phyloP scores from a whole-genome alignment of 1,284 basidiomycete genomes.

The Agroathelia rolfsii region DNA sequence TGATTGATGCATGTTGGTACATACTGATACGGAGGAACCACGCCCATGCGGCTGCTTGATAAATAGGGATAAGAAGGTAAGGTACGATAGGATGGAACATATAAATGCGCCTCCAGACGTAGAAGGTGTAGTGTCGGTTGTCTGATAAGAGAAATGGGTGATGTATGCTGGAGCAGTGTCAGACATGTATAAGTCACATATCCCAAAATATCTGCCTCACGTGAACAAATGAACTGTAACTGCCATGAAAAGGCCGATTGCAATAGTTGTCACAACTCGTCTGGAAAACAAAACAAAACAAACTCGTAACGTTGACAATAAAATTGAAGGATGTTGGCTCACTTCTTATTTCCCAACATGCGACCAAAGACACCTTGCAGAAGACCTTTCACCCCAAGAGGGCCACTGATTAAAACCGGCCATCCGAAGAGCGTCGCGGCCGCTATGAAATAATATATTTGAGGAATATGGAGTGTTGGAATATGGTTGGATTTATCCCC shows the following conservation, averaged over 20 bases:
- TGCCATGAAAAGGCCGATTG: constrained; percentile 42
- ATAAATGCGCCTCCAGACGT: constrained; percentile 80
- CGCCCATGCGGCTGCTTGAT: constrained; percentile 71
- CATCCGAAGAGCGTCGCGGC: constrained; percentile 70
- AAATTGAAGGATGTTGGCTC: constrained; percentile 16
- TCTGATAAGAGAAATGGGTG: constrained; percentile 92
- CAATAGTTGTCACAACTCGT: constrained; percentile 36
- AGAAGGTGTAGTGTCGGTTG: constrained; percentile 94
- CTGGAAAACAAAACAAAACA: constrained; percentile 29
- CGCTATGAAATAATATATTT: constrained; percentile 80
- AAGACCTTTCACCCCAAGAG: constrained; percentile 37
- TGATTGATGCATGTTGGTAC: no score
- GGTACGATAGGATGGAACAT: constrained; percentile 62
- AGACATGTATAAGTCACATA: constrained; percentile 10
- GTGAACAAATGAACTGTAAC: constrained; percentile 67
- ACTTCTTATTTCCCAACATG: constrained; percentile 64
- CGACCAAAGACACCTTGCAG: constrained; percentile 35
- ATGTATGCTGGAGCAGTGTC: constrained; percentile 61
- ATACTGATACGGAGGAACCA: constrained; percentile 77
- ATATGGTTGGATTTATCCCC: constrained; percentile 92
- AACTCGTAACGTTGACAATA: constrained; percentile 8
- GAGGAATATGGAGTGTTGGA: constrained; percentile 75
- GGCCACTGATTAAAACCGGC: constrained; percentile 55
- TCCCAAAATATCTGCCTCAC: constrained; percentile 36
- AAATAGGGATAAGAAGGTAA: constrained; percentile 68